phyloP scores from a whole-genome alignment of 345 rosid species.

The Brassica napus region Da-Ae NC_063438.1:27422501-27423000 shows the following conservation, averaged over 20 bases:
- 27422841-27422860: slow-evolving; percentile 39
- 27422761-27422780: slow-evolving; percentile 41
- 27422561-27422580: neutral
- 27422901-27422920: slow-evolving; percentile 7
- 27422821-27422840: slow-evolving; percentile 24
- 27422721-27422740: slow-evolving; percentile 22
- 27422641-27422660: neutral
- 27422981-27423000: too few relatives aligned
- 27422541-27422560: neutral
- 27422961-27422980: too few relatives aligned
- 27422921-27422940: slow-evolving; percentile 23
- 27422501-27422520: too few relatives aligned
- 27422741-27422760: slow-evolving; percentile 34
- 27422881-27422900: neutral
- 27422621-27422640: neutral
- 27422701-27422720: slow-evolving; percentile 19
- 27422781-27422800: slow-evolving; percentile 40
- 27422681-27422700: neutral
- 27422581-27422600: neutral
- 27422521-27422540: too few relatives aligned
- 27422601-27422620: neutral
- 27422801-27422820: slow-evolving; percentile 7
- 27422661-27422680: neutral
- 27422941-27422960: neutral
- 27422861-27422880: slow-evolving; percentile 27